Conservation (phyloP, 2,329 filamentous ascomycete species). For the Alternaria arborescens region DNA sequence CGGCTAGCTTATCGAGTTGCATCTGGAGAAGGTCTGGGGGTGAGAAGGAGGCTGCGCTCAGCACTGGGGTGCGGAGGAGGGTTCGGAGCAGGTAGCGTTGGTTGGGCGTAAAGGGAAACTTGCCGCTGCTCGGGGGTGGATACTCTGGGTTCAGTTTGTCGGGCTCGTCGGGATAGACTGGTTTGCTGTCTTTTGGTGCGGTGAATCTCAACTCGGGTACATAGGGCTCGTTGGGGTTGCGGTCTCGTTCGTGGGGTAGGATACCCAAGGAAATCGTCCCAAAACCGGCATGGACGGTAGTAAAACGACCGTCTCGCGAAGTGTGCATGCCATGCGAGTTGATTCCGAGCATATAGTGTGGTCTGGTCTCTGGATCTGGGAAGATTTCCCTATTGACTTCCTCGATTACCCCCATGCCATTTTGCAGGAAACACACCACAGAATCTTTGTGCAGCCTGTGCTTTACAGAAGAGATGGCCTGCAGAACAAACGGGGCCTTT, state of each 20-base stretch:
- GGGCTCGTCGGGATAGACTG: conserved; percentile 16
- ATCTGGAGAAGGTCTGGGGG: conserved; percentile 70
- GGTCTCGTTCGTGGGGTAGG: conserved; percentile 53
- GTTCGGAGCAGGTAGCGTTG: conserved; percentile 71
- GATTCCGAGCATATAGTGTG: conserved; percentile 78
- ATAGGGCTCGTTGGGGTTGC: conserved; percentile 36
- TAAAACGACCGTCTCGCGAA: conserved; percentile 57
- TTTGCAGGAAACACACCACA: conserved; percentile 78
- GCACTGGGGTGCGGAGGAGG: conserved; percentile 67
- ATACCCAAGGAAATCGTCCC: conserved; percentile 67
- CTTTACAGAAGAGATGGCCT: conserved; percentile 71
- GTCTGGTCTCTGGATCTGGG: conserved; percentile 68
- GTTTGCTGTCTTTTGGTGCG: conserved; percentile 6
- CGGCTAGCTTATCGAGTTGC: conserved; percentile 81
- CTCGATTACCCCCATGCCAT: conserved; percentile 86
- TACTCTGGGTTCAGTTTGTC: conserved; percentile 27
- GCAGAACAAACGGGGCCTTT: conserved; percentile 75
- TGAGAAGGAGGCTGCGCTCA: conserved; percentile 67
- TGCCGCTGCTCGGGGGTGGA: conserved; percentile 23
- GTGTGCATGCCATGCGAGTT: conserved; percentile 66
- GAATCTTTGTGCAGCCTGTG: conserved; percentile 72
- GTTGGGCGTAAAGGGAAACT: conserved; percentile 50
- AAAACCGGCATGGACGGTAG: conserved; percentile 65
- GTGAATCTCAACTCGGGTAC: conserved; percentile 26
- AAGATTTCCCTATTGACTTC: conserved; percentile 77